Evolutionary conservation across 495 filamentous ascomycete species (phyloP), one percentile per base, ranked within the genome.

Genomic region (Paragyromitra xinjiangensis): DNA sequence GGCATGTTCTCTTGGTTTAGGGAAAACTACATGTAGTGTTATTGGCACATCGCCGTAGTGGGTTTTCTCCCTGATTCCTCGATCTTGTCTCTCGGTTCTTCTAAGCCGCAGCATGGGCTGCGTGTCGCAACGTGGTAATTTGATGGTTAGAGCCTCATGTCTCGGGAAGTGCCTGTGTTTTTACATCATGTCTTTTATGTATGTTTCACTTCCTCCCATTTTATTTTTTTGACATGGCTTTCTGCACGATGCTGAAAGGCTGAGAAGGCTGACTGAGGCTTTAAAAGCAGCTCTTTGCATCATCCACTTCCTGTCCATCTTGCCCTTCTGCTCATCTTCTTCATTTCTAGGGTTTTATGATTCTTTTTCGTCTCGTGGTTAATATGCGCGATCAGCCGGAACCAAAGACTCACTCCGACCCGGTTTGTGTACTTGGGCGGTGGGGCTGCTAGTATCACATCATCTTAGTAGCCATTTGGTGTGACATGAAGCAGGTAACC

Each of bases 131-230:
- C 51, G 40, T 73, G 59, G 69, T 45, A 71, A 72, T 64, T 24
- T 76, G 39, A 45, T 59, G 2, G 34, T 56, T 63, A 56, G 74
- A 77, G 74, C 74, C 74, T 66, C 74, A 77, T 77, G 74, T 77
- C 74, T 77, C 74, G 74, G 74, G 51, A 77, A 73, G 69, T 77
- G 29, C 74, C 69, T 66, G 48, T 73, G 61, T 73, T 26, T 73
- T 72, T 63, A 63, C 56, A 62, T 71, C 68, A 71, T 71, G 66
- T 48, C 45, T 73, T 72, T 70, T 75, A 75, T 75, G 73, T 76
- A 76, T 76, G 73, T 76, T 76, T 76, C 73, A 76, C 68, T 65
- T 72, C 50, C 37, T 44, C 67, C 66, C 59, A 76, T 56, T 61
- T 48, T 58, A 34, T 53, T 72, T 59, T 70, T 61, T 77, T 77